A percentile compares a stretch with the other conserved stretches of the same genome.
phyloP scores from a whole-genome alignment of 352 stramenopile genomes.

The Globisporangium recalcitrans region DNA sequence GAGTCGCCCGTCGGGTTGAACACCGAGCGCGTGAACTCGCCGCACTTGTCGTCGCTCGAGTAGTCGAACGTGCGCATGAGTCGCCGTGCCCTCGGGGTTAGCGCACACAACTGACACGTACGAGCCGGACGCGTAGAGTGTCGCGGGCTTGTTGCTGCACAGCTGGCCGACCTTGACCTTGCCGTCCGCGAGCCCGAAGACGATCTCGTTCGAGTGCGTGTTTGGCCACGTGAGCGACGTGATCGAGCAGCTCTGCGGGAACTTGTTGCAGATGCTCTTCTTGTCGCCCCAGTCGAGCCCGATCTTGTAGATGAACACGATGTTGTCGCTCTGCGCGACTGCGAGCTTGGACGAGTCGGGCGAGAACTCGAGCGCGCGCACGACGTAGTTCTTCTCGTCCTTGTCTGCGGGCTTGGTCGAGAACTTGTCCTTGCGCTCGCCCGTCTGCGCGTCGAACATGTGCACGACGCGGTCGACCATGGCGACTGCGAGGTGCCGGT shows the following conservation, averaged over 20 bases:
- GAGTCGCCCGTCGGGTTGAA: conserved; percentile 90
- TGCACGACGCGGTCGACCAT: conserved; percentile 92
- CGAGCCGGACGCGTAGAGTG: conserved; percentile 81
- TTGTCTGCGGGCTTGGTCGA: conserved; percentile 94
- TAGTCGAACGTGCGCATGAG: conserved; percentile 90
- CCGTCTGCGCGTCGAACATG: conserved; percentile 90
- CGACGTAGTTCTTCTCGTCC: conserved; percentile 92
- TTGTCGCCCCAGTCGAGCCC: conserved; percentile 92
- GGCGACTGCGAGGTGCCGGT: conserved; percentile 88
- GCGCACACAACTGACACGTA: conserved; percentile 85
- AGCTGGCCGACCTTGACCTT: conserved; percentile 93
- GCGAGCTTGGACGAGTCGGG: conserved; percentile 92
- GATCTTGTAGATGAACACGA: conserved; percentile 96
- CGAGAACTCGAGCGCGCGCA: conserved; percentile 89
- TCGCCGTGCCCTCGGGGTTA: conserved; percentile 79
- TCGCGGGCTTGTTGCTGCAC: conserved; percentile 89
- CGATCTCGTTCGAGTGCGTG: conserved; percentile 88
- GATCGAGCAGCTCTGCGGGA: conserved; percentile 76
- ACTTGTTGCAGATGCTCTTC: conserved; percentile 97
- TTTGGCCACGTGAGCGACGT: conserved; percentile 89
- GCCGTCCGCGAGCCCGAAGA: conserved; percentile 92
- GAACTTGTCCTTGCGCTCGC: conserved; percentile 93
- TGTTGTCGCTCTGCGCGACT: conserved; percentile 95
- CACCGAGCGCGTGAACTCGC: conserved; percentile 74
- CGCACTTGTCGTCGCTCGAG: conserved; percentile 70